phyloP scores from a whole-genome alignment of 116 monocot species.

The Dioscorea cayenensis region DNA sequence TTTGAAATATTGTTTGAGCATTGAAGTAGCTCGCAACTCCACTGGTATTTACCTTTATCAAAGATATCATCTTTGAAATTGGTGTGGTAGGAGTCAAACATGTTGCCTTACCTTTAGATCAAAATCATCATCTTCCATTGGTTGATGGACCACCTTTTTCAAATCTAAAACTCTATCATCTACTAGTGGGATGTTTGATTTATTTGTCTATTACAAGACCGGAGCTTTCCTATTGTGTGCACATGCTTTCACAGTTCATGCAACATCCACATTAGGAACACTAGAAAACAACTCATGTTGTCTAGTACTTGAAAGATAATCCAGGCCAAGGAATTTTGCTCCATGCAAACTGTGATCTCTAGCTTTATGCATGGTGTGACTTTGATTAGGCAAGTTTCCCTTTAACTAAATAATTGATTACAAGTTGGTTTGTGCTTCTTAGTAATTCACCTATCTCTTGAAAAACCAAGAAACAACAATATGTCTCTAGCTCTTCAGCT shows the following conservation, averaged over 20 bases:
- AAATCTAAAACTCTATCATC: not conserved
- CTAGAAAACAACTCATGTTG: not conserved
- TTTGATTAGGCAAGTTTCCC: constrained; percentile 5
- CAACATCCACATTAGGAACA: not conserved
- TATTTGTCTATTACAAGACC: too few relatives aligned
- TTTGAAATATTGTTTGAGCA: not conserved
- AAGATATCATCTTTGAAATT: not conserved
- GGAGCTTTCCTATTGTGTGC: too few relatives aligned
- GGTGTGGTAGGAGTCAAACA: not conserved
- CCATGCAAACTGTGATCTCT: not conserved
- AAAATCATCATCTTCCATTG: not conserved
- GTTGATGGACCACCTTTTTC: not conserved
- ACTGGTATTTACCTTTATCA: not conserved
- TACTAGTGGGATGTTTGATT: too few relatives aligned
- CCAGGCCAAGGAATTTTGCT: constrained; percentile 8
- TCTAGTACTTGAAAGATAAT: not conserved
- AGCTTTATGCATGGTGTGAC: constrained; percentile 3
- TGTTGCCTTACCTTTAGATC: not conserved
- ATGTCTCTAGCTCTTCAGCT: not conserved
- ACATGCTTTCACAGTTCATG: not conserved
- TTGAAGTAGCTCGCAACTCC: not conserved
- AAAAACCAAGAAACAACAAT: constrained; percentile 6
- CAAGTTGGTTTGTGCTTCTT: not conserved
- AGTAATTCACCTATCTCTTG: not conserved
- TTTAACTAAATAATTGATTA: not conserved